phyloP scores from a whole-genome alignment of 805 yeast genomes.

The Debaryomyces tyrocola region DNA sequence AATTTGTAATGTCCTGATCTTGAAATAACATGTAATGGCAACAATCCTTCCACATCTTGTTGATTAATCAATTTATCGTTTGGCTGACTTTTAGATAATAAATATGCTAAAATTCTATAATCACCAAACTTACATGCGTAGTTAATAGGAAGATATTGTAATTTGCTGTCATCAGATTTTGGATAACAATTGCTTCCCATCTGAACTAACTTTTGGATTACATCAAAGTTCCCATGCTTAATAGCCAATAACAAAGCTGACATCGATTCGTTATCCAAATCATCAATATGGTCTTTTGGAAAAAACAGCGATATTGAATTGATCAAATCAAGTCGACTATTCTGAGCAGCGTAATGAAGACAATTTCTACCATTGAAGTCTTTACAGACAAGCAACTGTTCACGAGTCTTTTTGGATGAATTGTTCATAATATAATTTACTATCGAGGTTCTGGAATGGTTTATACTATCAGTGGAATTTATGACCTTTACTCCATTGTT shows the following conservation, averaged over 20 bases:
- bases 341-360: conserved; percentile 79
- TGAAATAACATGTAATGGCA: conserved; percentile 86
- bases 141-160: conserved; percentile 74
- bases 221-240: conserved; percentile 57
- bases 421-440: conserved; percentile 32
- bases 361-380: conserved; percentile 80
- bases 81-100: conserved; percentile 45
- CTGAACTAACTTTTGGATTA: conserved; percentile 30
- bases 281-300: conserved; percentile 42
- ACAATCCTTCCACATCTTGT: conserved; percentile 84
- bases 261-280: conserved; percentile 70
- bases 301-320: conserved; percentile 39
- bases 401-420: conserved; percentile 13
- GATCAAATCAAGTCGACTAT: conserved; percentile 46
- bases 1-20: conserved; percentile 75
- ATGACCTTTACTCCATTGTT: conserved; percentile 44
- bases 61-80: conserved; percentile 36
- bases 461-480: conserved; percentile 36
- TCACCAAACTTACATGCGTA: conserved; percentile 88
- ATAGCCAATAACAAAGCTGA: conserved; percentile 83
- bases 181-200: conserved; percentile 39
- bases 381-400: conserved; percentile 32
- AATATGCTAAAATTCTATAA: conserved; percentile 61
- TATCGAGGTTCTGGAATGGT: conserved; percentile 38
- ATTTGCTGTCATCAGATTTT: conserved; percentile 48